Conservation (phyloP, 2,329 filamentous ascomycete genomes). For the Cryphonectria naterciae region DNA sequence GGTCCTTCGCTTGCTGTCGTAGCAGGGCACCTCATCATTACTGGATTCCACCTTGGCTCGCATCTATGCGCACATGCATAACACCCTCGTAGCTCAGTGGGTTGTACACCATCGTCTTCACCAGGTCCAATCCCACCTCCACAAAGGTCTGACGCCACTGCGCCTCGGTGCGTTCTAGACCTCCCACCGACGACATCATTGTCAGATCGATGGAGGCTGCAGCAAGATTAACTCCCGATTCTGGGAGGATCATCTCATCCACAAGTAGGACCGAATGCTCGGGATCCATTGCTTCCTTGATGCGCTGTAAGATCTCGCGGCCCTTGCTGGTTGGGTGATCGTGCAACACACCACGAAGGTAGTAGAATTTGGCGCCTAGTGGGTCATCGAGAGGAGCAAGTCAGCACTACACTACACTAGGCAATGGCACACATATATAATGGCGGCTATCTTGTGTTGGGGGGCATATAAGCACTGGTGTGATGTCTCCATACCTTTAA, state of each 20-base stretch:
- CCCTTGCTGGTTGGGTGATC: constrained; percentile 31
- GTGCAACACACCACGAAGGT: constrained; percentile 29
- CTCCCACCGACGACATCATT: constrained; percentile 31
- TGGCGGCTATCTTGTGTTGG: too few relatives aligned
- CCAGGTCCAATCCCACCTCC: neutral
- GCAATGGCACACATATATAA: too few relatives aligned
- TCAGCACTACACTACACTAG: too few relatives aligned
- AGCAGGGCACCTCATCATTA: too few relatives aligned
- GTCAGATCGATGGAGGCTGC: constrained; percentile 29
- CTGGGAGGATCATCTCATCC: constrained; percentile 30
- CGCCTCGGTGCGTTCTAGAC: constrained; percentile 30
- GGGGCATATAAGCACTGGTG: too few relatives aligned
- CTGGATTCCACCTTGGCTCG: too few relatives aligned
- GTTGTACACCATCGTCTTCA: neutral
- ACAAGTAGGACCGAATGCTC: constrained; percentile 28
- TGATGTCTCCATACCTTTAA: constrained; percentile 9
- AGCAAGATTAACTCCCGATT: constrained; percentile 22
- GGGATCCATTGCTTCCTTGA: constrained; percentile 30
- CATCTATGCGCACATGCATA: neutral
- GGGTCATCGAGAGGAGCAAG: too few relatives aligned
- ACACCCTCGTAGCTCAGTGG: neutral
- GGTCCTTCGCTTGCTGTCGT: too few relatives aligned
- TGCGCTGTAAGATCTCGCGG: constrained; percentile 25
- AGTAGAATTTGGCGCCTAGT: constrained; percentile 28
- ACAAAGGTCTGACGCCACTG: constrained; percentile 24